These are phyloP conservation scores for Musa acuminata DNA, from an alignment of 176 grass and related monocot species.

Conservation along the genomic window DNA sequence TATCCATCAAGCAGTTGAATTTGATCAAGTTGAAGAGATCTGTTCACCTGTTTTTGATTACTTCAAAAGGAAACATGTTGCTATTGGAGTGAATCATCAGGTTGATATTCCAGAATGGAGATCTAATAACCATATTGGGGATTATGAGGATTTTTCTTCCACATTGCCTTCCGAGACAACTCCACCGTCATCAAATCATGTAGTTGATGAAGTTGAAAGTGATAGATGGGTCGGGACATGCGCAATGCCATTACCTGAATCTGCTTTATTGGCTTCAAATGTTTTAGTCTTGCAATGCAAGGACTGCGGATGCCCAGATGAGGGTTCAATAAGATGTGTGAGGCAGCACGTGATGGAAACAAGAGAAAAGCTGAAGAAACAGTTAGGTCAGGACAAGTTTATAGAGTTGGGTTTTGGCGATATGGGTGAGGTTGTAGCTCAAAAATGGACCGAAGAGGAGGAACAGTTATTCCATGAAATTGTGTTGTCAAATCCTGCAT, in stretches of 20 bases:
- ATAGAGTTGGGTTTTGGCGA: conserved; percentile 48
- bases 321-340: conserved; percentile 59
- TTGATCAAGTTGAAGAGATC: conserved; percentile 22
- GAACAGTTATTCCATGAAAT: conserved; percentile 49
- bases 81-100: conserved; percentile 59
- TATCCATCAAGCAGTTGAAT: conserved; percentile 16
- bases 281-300: conserved; percentile 15
- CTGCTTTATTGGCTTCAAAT: conserved; percentile 17
- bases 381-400: conserved; percentile 48
- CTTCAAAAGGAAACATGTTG: conserved; percentile 38
- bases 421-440: conserved; percentile 61
- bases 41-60: conserved; percentile 25
- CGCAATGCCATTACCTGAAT: conserved; percentile 26
- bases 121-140: conserved; percentile 5
- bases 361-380: conserved; percentile 42
- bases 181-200: conserved; percentile 13
- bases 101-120: conserved; percentile 63
- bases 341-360: conserved; percentile 55
- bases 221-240: conserved; percentile 45
- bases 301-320: conserved; percentile 49
- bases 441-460: conserved; percentile 62
- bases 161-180: conserved; percentile 12
- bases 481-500: conserved; percentile 50
- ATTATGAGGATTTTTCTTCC: conserved; percentile 23
- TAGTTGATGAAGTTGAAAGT: conserved; percentile 25